These are phyloP conservation scores for Leishmania tarentolae DNA, from an alignment of 208 protist genomes.

Conservation along the genomic window DNA sequence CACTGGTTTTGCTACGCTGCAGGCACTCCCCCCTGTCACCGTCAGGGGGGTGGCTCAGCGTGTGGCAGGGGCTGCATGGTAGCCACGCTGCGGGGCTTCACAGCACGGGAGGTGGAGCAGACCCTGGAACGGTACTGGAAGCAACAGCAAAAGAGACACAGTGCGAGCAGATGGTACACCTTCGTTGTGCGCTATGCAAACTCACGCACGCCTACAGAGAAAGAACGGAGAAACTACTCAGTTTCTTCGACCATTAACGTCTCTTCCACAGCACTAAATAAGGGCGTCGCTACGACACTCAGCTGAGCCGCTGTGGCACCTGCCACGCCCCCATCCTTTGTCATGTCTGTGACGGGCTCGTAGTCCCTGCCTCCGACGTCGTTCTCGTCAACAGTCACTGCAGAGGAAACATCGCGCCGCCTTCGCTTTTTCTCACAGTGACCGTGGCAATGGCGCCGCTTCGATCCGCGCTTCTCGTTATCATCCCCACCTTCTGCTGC, in stretches of 20 bases:
- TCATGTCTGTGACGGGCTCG: background rate
- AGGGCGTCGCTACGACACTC: background rate
- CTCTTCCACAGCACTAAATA: slow-evolving; percentile 3
- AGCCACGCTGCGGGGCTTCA: background rate
- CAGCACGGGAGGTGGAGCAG: background rate
- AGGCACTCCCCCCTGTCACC: background rate
- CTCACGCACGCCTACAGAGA: background rate
- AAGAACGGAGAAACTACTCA: background rate
- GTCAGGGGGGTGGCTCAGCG: background rate
- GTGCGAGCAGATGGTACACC: background rate
- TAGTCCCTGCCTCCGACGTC: background rate
- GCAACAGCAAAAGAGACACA: background rate
- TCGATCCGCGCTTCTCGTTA: background rate
- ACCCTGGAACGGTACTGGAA: background rate
- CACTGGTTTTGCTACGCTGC: background rate
- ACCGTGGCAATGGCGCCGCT: slow-evolving; percentile 15
- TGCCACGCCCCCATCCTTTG: background rate
- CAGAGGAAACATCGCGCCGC: background rate
- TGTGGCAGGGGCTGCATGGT: background rate
- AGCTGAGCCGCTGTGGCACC: background rate
- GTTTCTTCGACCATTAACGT: slow-evolving; percentile 15
- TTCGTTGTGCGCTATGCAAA: background rate
- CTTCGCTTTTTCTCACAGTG: slow-evolving; percentile 11
- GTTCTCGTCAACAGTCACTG: background rate
- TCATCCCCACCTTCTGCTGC: background rate